Conservation (phyloP, 2,329 filamentous ascomycete genomes). For the Sclerotinia trifoliorum region DNA sequence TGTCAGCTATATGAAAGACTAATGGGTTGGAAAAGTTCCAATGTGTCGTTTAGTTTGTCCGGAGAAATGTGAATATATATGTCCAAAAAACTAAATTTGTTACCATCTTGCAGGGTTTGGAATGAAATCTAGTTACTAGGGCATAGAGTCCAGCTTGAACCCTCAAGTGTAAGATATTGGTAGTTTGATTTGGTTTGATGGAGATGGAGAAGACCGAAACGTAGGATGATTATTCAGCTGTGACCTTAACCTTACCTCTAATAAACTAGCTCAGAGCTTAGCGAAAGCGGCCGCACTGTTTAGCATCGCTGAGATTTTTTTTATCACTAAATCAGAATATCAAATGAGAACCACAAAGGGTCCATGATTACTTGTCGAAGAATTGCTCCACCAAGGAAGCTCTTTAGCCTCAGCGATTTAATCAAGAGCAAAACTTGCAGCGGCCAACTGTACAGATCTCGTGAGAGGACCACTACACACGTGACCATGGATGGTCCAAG, state of each 20-base stretch:
- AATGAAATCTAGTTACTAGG: neutral
- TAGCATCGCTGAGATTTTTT: neutral
- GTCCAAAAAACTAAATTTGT: neutral
- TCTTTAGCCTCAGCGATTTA: neutral
- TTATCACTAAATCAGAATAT: neutral
- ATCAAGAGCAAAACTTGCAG: constrained; percentile 6
- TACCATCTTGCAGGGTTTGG: neutral
- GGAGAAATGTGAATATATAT: neutral
- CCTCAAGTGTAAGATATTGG: neutral
- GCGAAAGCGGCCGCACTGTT: neutral
- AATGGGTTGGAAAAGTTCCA: neutral
- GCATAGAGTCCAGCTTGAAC: neutral
- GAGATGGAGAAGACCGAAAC: neutral
- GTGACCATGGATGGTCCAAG: constrained; percentile 23
- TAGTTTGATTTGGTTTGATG: too few species aligned
- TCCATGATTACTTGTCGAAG: constrained; percentile 10
- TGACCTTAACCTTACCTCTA: constrained; percentile 3
- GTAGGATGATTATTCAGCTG: neutral
- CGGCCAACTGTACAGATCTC: constrained; percentile 12
- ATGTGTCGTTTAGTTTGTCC: neutral
- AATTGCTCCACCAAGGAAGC: neutral
- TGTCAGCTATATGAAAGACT: neutral
- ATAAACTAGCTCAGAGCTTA: neutral
- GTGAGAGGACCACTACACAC: constrained; percentile 7
- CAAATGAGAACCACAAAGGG: neutral